These are phyloP conservation scores for Gelatoporia subvermispora DNA, from an alignment of 768 basidiomycete species.

Conservation along the genomic window DNA sequence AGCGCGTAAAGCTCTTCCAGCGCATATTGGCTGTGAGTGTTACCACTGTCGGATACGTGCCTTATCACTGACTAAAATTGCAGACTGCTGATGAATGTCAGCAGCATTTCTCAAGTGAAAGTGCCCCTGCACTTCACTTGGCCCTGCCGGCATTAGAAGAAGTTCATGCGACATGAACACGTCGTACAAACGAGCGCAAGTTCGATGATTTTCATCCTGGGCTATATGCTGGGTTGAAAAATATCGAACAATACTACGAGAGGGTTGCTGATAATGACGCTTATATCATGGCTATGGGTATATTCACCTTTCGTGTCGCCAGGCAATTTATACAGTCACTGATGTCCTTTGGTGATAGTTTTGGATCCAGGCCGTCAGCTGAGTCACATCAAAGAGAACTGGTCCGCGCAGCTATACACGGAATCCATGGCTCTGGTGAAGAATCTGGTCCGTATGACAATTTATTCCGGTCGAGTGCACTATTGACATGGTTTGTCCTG, in stretches of 20 bases:
- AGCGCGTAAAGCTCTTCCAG: slow-evolving; percentile 14
- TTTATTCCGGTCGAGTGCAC: no score
- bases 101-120: slow-evolving; percentile 27
- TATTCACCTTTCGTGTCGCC: slow-evolving; percentile 28
- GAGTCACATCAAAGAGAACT: slow-evolving; percentile 14
- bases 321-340: neutral
- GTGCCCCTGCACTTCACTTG: slow-evolving; percentile 18
- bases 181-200: neutral
- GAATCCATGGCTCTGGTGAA: slow-evolving; percentile 2
- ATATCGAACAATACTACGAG: slow-evolving; percentile 32
- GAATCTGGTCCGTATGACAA: slow-evolving; percentile 6
- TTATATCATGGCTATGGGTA: no score
- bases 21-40: slow-evolving; percentile 16
- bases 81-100: slow-evolving; percentile 28
- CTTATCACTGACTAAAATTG: neutral
- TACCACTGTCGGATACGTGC: neutral
- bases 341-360: slow-evolving; percentile 6
- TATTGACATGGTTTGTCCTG: no score
- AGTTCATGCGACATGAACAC: slow-evolving; percentile 23
- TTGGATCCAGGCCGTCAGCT: slow-evolving; percentile 11
- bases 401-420: slow-evolving; percentile 3
- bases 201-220: slow-evolving; percentile 19
- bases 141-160: slow-evolving; percentile 26
- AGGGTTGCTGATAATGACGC: slow-evolving; percentile 25
- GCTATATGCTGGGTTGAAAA: slow-evolving; percentile 23